These are phyloP conservation scores for Trametes elegans DNA, from an alignment of 768 basidiomycete genomes.

Conservation along the genomic window DNA sequence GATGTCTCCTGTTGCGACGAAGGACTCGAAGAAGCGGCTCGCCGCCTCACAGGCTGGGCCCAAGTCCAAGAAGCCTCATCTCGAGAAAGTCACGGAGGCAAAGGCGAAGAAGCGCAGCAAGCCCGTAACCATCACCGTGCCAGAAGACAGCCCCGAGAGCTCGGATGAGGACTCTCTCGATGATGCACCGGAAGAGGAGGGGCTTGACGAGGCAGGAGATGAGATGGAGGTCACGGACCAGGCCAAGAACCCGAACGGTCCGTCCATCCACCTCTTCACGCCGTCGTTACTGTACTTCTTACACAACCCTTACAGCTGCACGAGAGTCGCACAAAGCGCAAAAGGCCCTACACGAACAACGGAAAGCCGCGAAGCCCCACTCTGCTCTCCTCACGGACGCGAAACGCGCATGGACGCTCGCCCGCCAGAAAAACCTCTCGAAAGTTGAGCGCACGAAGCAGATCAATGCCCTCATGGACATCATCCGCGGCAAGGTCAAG, in stretches of 20 bases:
- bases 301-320: constrained; percentile 40
- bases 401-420: constrained; percentile 75
- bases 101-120: constrained; percentile 55
- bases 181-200: constrained; percentile 17
- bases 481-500: constrained; percentile 77
- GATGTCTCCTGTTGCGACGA: constrained; percentile 33
- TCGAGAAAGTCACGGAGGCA: constrained; percentile 37
- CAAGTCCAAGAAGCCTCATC: constrained; percentile 50
- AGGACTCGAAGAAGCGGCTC: constrained; percentile 49
- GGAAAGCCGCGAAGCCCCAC: constrained; percentile 76
- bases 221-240: constrained; percentile 25
- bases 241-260: constrained; percentile 61
- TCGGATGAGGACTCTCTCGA: constrained; percentile 37
- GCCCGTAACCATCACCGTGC: constrained; percentile 48
- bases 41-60: constrained; percentile 47
- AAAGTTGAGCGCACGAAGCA: constrained; percentile 73
- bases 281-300: not conserved
- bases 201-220: constrained; percentile 35
- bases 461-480: constrained; percentile 67
- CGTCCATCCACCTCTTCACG: constrained; percentile 19
- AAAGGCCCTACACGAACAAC: constrained; percentile 61
- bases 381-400: constrained; percentile 66
- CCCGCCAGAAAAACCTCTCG: constrained; percentile 68
- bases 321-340: constrained; percentile 74
- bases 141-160: constrained; percentile 37